phyloP scores from a whole-genome alignment of 2,329 filamentous ascomycete genomes.

The Fusarium armeniacum region DNA sequence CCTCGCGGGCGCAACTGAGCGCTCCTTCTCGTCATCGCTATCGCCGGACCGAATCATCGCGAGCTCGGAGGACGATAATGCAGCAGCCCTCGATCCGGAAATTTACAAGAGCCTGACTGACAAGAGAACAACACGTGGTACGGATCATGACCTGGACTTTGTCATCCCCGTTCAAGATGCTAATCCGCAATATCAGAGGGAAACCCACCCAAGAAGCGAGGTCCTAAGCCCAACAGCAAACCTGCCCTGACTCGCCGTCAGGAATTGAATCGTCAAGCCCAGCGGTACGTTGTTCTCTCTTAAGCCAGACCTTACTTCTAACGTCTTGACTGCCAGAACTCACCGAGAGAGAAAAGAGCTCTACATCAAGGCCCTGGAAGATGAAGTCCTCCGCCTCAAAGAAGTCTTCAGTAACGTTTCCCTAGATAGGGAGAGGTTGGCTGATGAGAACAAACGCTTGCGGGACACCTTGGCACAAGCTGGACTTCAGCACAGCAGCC shows the following conservation, averaged over 20 bases:
- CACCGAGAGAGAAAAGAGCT: conserved; percentile 97
- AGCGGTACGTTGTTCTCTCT: conserved; percentile 73
- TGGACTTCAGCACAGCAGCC: conserved; percentile 59
- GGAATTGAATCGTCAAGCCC: conserved; percentile 94
- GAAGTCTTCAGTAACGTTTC: conserved; percentile 82
- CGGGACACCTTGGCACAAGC: conserved; percentile 69
- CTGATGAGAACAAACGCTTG: conserved; percentile 84
- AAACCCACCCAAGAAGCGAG: conserved; percentile 87
- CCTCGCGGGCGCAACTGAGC: conserved; percentile 39
- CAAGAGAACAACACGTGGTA: conserved; percentile 84
- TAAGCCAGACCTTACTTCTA: conserved; percentile 8
- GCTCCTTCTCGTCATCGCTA: conserved; percentile 63
- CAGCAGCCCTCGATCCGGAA: conserved; percentile 65
- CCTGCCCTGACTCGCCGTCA: conserved; percentile 92
- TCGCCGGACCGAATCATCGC: conserved; percentile 57
- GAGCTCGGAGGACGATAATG: conserved; percentile 54
- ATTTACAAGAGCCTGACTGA: conserved; percentile 78
- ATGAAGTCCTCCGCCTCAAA: conserved; percentile 89
- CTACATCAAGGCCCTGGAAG: conserved; percentile 94
- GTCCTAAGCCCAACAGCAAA: conserved; percentile 96
- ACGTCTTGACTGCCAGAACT: conserved; percentile 71
- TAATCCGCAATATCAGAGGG: conserved; percentile 73
- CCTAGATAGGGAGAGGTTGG: conserved; percentile 80
- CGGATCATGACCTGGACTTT: conserved; percentile 19
- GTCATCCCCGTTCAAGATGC: conserved; percentile 4